phyloP scores from a whole-genome alignment of 805 yeast species.

The Candida peoriensis region DNA sequence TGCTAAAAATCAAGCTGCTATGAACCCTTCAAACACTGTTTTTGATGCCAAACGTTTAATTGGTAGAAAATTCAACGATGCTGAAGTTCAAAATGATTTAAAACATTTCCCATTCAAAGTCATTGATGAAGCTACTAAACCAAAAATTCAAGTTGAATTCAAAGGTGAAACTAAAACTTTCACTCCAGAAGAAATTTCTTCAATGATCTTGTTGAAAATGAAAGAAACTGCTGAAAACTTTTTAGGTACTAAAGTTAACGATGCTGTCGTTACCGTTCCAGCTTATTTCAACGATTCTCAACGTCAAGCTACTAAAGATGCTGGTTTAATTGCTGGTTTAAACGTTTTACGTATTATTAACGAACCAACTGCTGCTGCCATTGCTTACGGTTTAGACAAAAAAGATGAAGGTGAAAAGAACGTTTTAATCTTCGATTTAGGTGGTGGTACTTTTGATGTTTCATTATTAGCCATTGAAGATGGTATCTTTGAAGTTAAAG shows the following conservation, averaged over 20 bases:
- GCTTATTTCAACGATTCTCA: slow-evolving; percentile 17
- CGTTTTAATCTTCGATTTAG: slow-evolving; percentile 87
- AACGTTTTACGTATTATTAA: slow-evolving; percentile 15
- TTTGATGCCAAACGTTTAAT: slow-evolving; percentile 90
- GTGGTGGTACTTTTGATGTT: slow-evolving; percentile 98
- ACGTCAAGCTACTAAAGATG: slow-evolving; percentile 18
- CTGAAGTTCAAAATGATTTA: slow-evolving; percentile 70
- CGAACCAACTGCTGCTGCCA: slow-evolving; percentile 75
- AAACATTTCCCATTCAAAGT: slow-evolving; percentile 85
- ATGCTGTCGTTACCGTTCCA: slow-evolving; percentile 15
- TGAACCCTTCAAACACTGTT: slow-evolving; percentile 87
- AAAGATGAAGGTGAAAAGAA: slow-evolving; percentile 73
- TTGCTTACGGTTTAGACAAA: slow-evolving; percentile 90
- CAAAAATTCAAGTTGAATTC: slow-evolving; percentile 34
- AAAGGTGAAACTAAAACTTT: slow-evolving; percentile 79
- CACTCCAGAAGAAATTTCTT: slow-evolving; percentile 91
- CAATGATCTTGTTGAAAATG: slow-evolving; percentile 88
- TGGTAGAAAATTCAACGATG: slow-evolving; percentile 81
- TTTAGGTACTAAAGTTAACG: slow-evolving; percentile 14
- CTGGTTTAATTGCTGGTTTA: slow-evolving; percentile 16
- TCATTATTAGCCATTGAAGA: slow-evolving; percentile 87
- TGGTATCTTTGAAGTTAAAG: slow-evolving; percentile 94
- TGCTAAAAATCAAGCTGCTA: slow-evolving; percentile 96
- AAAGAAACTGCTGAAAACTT: slow-evolving; percentile 37
- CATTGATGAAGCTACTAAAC: slow-evolving; percentile 66